A percentile compares a stretch with the other conserved stretches of the same genome.
Evolutionary conservation across 305 asterid genomes (phyloP).

Genomic region (Rubia tinctorum): DNA sequence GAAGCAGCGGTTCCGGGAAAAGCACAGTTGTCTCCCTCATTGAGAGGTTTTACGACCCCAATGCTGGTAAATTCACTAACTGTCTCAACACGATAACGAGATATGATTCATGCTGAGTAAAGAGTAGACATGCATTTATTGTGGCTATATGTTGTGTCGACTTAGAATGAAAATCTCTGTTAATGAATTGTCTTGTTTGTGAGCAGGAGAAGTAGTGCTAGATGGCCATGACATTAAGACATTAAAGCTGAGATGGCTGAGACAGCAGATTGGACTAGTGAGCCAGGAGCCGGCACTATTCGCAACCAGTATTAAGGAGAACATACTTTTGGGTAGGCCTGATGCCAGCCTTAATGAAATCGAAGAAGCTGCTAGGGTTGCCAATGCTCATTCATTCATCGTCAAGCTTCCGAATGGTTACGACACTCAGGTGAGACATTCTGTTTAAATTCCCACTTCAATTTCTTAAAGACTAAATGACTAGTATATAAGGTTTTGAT

Average conservation of each 20-base stretch:
- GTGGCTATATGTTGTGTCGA: constrained; percentile 15
- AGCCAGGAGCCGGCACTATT: constrained; percentile 99
- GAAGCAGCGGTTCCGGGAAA: constrained; percentile 99
- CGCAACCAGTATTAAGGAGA: constrained; percentile 88
- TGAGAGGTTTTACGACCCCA: constrained; percentile 95
- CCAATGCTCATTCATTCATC: constrained; percentile 92
- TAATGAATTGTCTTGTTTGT: constrained; percentile 18
- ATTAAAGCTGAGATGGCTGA: constrained; percentile 77
- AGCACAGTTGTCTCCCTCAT: constrained; percentile 97
- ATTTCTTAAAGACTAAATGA: too few species aligned
- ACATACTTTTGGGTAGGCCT: constrained; percentile 84
- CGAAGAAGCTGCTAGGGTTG: constrained; percentile 97
- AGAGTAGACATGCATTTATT: constrained; percentile 3
- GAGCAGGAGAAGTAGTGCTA: constrained; percentile 75
- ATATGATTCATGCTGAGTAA: too few species aligned
- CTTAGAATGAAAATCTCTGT: constrained; percentile 16
- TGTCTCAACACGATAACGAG: not conserved
- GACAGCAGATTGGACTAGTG: constrained; percentile 95
- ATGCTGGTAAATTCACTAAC: constrained; percentile 52
- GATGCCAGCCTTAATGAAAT: constrained; percentile 70
- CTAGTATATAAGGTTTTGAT: too few species aligned
- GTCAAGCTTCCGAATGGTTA: constrained; percentile 93
- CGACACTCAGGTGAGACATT: constrained; percentile 79
- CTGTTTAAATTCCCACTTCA: too few species aligned
- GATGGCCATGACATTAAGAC: constrained; percentile 86